Evolutionary conservation across 2,329 filamentous ascomycete genomes (phyloP), one percentile per base, ranked within the genome.

Genomic region (Dendrostoma leiphaemia): DNA sequence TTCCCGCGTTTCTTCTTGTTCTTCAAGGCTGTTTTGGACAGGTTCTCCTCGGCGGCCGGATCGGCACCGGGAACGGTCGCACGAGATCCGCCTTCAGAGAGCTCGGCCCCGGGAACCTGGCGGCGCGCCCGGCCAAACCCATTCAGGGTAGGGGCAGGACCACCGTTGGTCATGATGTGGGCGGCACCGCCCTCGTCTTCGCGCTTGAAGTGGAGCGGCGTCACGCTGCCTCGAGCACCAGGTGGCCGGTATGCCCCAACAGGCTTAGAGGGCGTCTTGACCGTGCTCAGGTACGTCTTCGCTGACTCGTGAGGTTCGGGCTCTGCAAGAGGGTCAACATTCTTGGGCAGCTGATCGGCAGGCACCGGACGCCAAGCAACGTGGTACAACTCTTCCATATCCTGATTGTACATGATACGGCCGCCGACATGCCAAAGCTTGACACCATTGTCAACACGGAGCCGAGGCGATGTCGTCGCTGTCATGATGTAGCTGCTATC

Each of bases 1-100:
- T 79, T 82, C 60, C 90, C 90, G 62, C 94, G 84, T 83, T 97
- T 97, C 84, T 97, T 97, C 84, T 97, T 97, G 75, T 97, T 97
- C 82, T 97, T 97, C 63, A 90, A 77, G 12, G 89, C 91, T 51
- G 88, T 84, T 75, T 94, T 95, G 59, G 89, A 92, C 58, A 94
- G 70, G 62, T 82, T 86, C 62, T 90, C 89, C 57, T 91, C 88
- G 75, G 72, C 86, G 71, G 60, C 81, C 32, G 81, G 77, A 57
- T 80, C 83, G 13, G 88, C 84, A 5, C 56, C 56, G 21, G 56
- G 56, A 7, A 59, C 43, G 8, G 50, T 17, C 17, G 48, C 84
- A 49, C 82, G 82, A 41, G 88, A 60, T 87, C 81, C 76, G 24
- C 84, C 76, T 54, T 86, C 83, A 2, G 80, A 80, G 28, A 86